Base-by-base conservation (phyloP, 768 basidiomycete genomes). In the Panaeolus papilionaceus region DNA sequence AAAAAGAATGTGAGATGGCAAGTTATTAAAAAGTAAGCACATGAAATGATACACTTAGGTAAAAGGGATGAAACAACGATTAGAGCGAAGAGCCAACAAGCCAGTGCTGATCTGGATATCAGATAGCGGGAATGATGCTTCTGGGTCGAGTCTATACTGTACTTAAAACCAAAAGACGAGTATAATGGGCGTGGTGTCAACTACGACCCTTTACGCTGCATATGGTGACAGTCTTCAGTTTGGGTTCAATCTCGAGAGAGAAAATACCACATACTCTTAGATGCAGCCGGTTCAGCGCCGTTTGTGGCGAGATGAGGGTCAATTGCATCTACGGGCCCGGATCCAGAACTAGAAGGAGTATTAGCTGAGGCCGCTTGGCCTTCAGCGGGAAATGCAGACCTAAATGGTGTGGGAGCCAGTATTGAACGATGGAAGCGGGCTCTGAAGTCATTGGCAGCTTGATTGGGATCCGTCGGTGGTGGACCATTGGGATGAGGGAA, bases 341-440 rank as follows among this genome's bases (percentile, higher is more conserved):
- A 68, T 1, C 74, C 77, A 6, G 75, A 74, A 20, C 75, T 76
- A 10, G 74, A 68, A 8, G 78, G 69, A n/a, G 77, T 77, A 8
- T 72, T 72, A 18, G 76, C 72, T 23, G 76, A 74, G 20, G 77
- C 73, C 7, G 71, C 63, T 61, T 69, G 72, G 23, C 40, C 68
- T 14, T 72, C 71, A 38, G 69, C 67, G 61, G 54, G 26, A 58
- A 71, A 68, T 45, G 71, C 74, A 2, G 76, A 74, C 20, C 78
- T 78, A 77, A 91, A 91, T 4, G 90, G 90, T 0, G 87, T 82
- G 0, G 89, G 89, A 0, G 84, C 88, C 18, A 83, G 81, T 61
- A 91, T 81, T 2, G 89, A 77, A 26, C 88, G 81, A 66, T 88
- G 88, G 74, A 91, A 91, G 58, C 90, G 87, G 9, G 86, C 87